Base-by-base conservation (phyloP, 1,139 yeast genomes). In the Torulaspora pretoriensis region DNA sequence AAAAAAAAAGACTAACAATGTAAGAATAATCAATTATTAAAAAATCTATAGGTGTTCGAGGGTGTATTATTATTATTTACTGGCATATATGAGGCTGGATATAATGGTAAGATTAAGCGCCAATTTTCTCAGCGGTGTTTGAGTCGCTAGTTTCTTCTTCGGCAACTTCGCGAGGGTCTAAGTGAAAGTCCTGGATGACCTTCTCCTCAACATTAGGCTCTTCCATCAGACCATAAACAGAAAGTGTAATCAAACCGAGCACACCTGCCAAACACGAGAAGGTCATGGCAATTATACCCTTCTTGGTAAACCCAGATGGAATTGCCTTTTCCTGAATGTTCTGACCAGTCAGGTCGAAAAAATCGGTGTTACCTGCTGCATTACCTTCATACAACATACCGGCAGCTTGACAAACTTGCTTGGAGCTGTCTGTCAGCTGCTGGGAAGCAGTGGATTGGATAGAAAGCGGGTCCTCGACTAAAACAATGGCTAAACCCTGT, bases 281-380 rank as follows among this genome's bases (percentile, higher is more conserved):
- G 25, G 79, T 82, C 63, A 92, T 70, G 9, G 97, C 97, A 48
- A 90, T 83, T 59, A 84, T 82, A 65, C 97, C 98, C 58, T 83
- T 81, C 37, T 83, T 77, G 35, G 97, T 90, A 75, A 92, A 90
- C 3, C 97, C 97, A 32, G 72, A 62, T 32, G 97, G 97, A 59
- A 92, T 74, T 28, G 72, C 67, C 45, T 69, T 68, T 16, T 57
- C 71, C 67, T 90, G 97, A 33, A 73, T 68, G 58, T 81, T 81
- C 68, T 87, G 81, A 42, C 95, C 95, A 1, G 71, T 59, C 54
- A 92, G 74, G 65, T 90, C 80, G 37, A 77, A 58, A 71, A 75
- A 49, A 63, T 85, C 73, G 2, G 61, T 60, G 68, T 84, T 83
- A 38, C 80, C 95, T 33, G 97, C 97, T 43, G 97, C 97, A 64